Base-by-base conservation (phyloP, 2,329 filamentous ascomycete genomes). In the Chlorencoelia australis region DNA sequence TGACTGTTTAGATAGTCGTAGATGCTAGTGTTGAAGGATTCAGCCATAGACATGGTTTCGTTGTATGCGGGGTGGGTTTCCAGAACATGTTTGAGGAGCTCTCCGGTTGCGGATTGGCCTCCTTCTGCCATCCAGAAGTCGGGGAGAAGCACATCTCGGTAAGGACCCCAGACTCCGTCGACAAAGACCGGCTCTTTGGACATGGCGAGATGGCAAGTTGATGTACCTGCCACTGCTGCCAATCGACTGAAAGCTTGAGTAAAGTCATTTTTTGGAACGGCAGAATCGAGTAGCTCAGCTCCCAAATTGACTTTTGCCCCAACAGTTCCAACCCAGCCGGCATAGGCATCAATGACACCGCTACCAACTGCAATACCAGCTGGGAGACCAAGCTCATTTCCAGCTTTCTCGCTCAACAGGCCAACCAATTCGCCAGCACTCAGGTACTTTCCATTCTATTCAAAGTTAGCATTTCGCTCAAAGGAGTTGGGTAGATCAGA, bases 321-420 rank as follows among this genome's bases (percentile, higher is more conserved):
- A n/a, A 98, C 91, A 1, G 91, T 96, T 43, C 91, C 91, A 49
- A 98, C 91, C 91, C 91, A 98, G 46, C 91, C 91, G 41, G 91
- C 91, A 54, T 98, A 98, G 13, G 91, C 91, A 59, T 98, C 91
- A 55, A 98, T 98, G 46, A 98, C 91, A 59, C 88, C 88, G 54
- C 86, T 94, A 36, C 91, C 91, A 37, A 98, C 82, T 13, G 91
- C 86, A 49, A 95, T 91, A 25, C 88, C 89, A 14, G 81, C 69
- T 4, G 81, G 81, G 3, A 98, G 71, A 6, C 91, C 89, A 42
- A 98, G 75, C 46, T 95, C 82, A 31, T 69, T 63, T 11, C 82
- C 85, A 5, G 91, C 88, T 53, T 82, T 82, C 45, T 89, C 81
- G 53, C 82, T 91, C 13, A 98, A 68, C 0, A 74, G 77, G 34